These are phyloP conservation scores for Spergularia bocconei DNA, from an alignment of 148 eudicot species.

Conservation along the genomic window DNA sequence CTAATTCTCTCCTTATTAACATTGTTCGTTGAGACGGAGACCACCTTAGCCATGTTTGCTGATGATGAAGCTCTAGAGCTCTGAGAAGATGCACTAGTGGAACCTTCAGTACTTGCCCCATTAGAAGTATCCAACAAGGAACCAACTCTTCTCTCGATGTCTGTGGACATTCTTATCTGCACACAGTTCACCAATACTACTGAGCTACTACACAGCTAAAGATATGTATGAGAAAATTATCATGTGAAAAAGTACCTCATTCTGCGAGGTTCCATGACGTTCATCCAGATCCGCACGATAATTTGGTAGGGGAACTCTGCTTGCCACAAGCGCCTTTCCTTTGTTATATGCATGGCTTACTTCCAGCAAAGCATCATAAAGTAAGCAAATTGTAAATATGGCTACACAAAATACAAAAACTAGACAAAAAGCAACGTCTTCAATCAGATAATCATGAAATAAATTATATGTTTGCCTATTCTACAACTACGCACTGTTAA, in stretches of 20 bases:
- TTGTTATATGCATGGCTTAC: slow-evolving; percentile 92
- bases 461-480: neutral
- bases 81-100: slow-evolving; percentile 44
- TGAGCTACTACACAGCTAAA: slow-evolving; percentile 12
- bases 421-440: neutral
- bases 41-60: slow-evolving; percentile 27
- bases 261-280: slow-evolving; percentile 84
- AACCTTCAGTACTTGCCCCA: slow-evolving; percentile 27
- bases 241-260: slow-evolving; percentile 55
- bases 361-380: slow-evolving; percentile 53
- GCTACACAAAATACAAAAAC: neutral
- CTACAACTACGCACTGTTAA: neutral
- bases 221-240: neutral
- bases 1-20: slow-evolving; percentile 54
- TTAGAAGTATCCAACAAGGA: slow-evolving; percentile 60
- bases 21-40: slow-evolving; percentile 31
- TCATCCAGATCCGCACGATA: slow-evolving; percentile 97
- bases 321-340: slow-evolving; percentile 88
- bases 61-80: slow-evolving; percentile 29
- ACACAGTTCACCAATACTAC: slow-evolving; percentile 17
- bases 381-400: slow-evolving; percentile 15
- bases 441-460: neutral
- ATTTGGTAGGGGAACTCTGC: slow-evolving; percentile 88
- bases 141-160: slow-evolving; percentile 76
- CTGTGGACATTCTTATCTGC: slow-evolving; percentile 83